These are phyloP conservation scores for Carex pumila DNA, from an alignment of 176 grass and related monocot genomes.

Conservation along the genomic window DNA sequence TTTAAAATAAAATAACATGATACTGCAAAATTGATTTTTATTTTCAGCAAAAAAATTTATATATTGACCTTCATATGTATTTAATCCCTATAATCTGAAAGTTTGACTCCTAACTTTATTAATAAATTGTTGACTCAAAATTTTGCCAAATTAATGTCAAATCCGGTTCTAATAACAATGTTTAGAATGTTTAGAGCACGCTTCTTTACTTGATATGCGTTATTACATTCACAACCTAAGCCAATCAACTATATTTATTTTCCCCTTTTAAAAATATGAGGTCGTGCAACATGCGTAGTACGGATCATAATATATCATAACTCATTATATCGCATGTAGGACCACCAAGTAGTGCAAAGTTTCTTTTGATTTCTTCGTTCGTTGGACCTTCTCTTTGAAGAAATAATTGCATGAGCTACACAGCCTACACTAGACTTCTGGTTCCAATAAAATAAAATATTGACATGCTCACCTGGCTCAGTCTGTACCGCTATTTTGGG, in stretches of 20 bases:
- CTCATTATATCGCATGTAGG: background rate
- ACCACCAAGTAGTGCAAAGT: background rate
- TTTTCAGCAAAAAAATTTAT: too few species aligned
- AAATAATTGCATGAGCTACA: background rate
- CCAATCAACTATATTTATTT: background rate
- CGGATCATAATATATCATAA: background rate
- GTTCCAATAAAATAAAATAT: background rate
- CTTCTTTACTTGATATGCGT: too few species aligned
- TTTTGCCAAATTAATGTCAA: rapidly evolving
- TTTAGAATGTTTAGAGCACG: too few species aligned
- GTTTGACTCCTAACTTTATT: too few species aligned
- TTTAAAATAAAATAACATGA: too few species aligned
- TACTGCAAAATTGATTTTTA: too few species aligned
- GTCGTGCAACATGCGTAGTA: background rate
- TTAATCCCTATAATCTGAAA: too few species aligned
- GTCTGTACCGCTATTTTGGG: background rate
- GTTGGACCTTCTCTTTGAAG: background rate
- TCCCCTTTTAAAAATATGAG: background rate
- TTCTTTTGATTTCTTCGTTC: background rate
- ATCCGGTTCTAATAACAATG: too few species aligned
- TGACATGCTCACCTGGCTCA: background rate
- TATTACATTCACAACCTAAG: background rate
- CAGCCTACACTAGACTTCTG: background rate
- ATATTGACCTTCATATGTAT: too few species aligned
- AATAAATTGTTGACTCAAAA: too few species aligned